Percentiles rank a stretch among this genome's conserved stretches.
phyloP scores from a whole-genome alignment of 768 basidiomycete genomes.

The Crucibulum laeve region DNA sequence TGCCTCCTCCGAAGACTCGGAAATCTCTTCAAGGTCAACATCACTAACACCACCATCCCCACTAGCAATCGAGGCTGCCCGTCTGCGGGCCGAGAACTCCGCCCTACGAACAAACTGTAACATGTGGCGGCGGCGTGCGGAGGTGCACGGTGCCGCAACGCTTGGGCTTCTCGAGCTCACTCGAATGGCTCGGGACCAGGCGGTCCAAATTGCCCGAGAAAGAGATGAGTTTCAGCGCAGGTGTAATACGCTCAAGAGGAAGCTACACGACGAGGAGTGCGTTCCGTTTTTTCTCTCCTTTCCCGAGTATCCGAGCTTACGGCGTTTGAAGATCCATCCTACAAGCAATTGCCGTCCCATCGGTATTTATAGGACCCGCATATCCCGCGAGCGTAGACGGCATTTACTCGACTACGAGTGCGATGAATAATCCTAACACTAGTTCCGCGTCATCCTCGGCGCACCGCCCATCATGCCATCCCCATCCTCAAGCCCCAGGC shows the following conservation, averaged over 20 bases:
- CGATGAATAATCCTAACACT: too few species aligned
- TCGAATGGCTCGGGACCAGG: conserved; percentile 35
- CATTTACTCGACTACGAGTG: too few species aligned
- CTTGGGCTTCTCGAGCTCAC: conserved; percentile 40
- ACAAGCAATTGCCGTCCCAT: too few species aligned
- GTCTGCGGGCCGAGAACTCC: conserved; percentile 39
- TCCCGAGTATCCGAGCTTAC: too few species aligned
- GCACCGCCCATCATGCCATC: too few species aligned
- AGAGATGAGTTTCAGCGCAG: conserved; percentile 27
- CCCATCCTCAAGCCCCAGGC: too few species aligned
- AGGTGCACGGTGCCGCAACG: conserved; percentile 44
- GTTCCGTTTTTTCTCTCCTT: conserved; percentile 4
- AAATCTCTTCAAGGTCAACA: conserved; percentile 5
- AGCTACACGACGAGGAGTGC: conserved; percentile 21
- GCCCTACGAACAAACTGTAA: conserved; percentile 36
- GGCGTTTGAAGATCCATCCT: too few species aligned
- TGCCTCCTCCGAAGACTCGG: conserved; percentile 12
- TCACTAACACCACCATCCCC: conserved; percentile 6
- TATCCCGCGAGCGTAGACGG: too few species aligned
- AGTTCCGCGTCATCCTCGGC: too few species aligned
- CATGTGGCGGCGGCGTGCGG: conserved; percentile 46
- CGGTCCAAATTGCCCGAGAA: conserved; percentile 32
- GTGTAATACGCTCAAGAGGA: conserved; percentile 21
- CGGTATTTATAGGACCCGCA: too few species aligned
- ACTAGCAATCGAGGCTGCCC: conserved; percentile 28